Evolutionary conservation across 192 early-diverging fungal genomes (phyloP), one percentile per base, ranked within the genome.

Genomic region (Phlyctochytrium bullatum): DNA sequence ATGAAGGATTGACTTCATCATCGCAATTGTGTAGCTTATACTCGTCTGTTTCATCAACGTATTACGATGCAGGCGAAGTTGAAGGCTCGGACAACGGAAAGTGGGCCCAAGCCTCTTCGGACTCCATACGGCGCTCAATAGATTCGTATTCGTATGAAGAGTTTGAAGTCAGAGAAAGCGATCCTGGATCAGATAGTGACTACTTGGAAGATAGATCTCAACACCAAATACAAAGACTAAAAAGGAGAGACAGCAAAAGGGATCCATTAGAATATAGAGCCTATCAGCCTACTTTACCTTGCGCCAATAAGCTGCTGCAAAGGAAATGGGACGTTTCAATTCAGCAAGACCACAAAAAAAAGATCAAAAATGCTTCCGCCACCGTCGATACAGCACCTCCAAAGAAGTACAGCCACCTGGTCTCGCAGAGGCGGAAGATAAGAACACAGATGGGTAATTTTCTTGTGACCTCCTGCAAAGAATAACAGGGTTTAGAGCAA

Each of bases 261-360:
- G 17, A 32, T 36, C 29, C 20, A 17, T 69, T 57, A 59, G 47
- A 35, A 25, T 69, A 61, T 51, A 34, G 67, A 0, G 59, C 67
- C 14, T 69, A 69, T 62, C 23, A 61, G 16, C 50, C 67, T 20
- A 69, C 67, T 30, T 14, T 52, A 6, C 67, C 67, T 25, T 69
- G 67, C 28, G 60, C 67, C 34, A 69, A 69, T 50, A 69, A 69
- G 33, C 59, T 69, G 12, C 29, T 69, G 1, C 67, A 69, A 52
- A 14, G n/a, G 32, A 69, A 69, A 36, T 69, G 58, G 58, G 67
- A 69, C 32, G 23, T 24, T n/a, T 20, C 6, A 20, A 30, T 36
- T 2, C 36, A 62, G 34, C 36, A 30, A 23, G 31, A 14, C 3
- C 67, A 69, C 32, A 14, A n/a, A 17, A 29, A 28, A 4, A 69